Evolutionary conservation across 257 asterid species (phyloP).

Genomic region (Leonotis leonurus): DNA sequence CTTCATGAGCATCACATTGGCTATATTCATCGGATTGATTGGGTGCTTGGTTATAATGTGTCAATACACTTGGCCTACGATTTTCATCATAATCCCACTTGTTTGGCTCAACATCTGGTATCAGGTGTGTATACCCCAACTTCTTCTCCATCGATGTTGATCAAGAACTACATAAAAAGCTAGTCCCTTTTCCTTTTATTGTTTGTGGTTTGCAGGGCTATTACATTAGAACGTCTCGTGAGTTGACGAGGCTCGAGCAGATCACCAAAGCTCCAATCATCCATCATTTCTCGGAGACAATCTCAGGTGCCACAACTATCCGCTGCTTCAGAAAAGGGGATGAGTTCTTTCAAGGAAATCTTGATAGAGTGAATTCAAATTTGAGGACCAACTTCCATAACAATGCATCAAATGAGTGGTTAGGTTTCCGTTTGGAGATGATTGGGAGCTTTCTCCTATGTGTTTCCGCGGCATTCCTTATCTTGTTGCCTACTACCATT

Average conservation of each 20-base stretch:
- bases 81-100: constrained; percentile 51
- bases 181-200: background rate
- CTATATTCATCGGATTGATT: constrained; percentile 34
- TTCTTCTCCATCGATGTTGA: too few relatives aligned
- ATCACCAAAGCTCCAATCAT: constrained; percentile 70
- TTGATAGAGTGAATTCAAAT: constrained; percentile 46
- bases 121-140: constrained; percentile 31
- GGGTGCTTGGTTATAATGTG: constrained; percentile 39
- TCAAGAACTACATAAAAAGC: too few relatives aligned
- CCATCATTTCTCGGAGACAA: constrained; percentile 67
- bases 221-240: constrained; percentile 59
- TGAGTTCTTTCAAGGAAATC: constrained; percentile 37
- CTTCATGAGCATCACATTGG: constrained; percentile 27
- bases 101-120: constrained; percentile 61
- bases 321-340: constrained; percentile 57
- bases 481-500: constrained; percentile 46
- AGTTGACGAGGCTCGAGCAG: constrained; percentile 57
- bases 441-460: constrained; percentile 56
- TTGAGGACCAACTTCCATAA: constrained; percentile 61
- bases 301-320: constrained; percentile 62
- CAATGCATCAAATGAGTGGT: constrained; percentile 65
- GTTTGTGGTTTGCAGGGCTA: constrained; percentile 37
- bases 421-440: constrained; percentile 71
- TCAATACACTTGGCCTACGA: constrained; percentile 66
- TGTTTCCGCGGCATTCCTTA: constrained; percentile 36